These are phyloP conservation scores for Collybiopsis confluens DNA, from an alignment of 768 basidiomycete species.

Conservation along the genomic window DNA sequence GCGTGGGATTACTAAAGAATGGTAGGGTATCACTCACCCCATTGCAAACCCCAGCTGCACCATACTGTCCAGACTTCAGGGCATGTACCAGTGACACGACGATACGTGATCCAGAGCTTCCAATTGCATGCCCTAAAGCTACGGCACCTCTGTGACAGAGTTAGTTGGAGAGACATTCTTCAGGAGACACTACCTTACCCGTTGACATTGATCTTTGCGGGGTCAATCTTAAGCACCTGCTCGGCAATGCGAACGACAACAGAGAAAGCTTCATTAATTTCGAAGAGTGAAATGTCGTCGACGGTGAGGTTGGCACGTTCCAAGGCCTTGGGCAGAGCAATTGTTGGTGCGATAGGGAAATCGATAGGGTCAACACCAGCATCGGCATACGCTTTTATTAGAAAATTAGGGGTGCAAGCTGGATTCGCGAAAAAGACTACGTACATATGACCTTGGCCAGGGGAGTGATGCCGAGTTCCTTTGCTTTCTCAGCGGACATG, in stretches of 20 bases:
- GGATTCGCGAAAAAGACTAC: slow-evolving; percentile 22
- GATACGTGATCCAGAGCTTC: slow-evolving; percentile 93
- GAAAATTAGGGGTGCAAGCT: slow-evolving; percentile 9
- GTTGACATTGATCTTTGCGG: slow-evolving; percentile 85
- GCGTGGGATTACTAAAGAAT: background rate
- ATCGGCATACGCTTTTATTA: slow-evolving; percentile 81
- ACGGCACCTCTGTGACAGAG: slow-evolving; percentile 77
- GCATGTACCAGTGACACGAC: slow-evolving; percentile 89
- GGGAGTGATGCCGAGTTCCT: slow-evolving; percentile 87
- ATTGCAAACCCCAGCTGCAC: slow-evolving; percentile 95
- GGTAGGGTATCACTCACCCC: slow-evolving; percentile 56
- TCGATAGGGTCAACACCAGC: slow-evolving; percentile 95
- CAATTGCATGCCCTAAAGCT: slow-evolving; percentile 93
- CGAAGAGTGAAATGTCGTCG: slow-evolving; percentile 86
- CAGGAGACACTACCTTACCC: slow-evolving; percentile 47
- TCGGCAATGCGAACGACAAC: slow-evolving; percentile 89
- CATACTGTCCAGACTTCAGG: slow-evolving; percentile 90
- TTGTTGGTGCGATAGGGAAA: slow-evolving; percentile 93
- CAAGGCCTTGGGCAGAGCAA: slow-evolving; percentile 85
- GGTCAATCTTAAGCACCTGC: slow-evolving; percentile 79
- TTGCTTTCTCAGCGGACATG: slow-evolving; percentile 89
- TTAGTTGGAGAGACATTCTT: slow-evolving; percentile 13
- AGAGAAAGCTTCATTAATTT: slow-evolving; percentile 98
- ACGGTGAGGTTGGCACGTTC: slow-evolving; percentile 79
- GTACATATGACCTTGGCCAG: slow-evolving; percentile 92